Evolutionary conservation across 1,284 basidiomycete genomes (phyloP).

Genomic region (Trametes polyzona): DNA sequence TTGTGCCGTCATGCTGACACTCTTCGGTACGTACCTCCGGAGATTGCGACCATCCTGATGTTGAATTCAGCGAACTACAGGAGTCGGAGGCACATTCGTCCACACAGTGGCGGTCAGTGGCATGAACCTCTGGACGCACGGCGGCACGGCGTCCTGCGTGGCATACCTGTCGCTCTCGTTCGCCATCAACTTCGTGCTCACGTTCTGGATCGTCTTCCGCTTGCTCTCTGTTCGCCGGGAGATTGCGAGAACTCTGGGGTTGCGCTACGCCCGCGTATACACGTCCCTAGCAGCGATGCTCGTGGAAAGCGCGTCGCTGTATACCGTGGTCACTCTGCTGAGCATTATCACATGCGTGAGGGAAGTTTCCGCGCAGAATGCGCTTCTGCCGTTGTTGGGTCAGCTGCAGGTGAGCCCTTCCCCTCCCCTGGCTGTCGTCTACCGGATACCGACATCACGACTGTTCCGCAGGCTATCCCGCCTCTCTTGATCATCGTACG

Average conservation of each 20-base stretch:
- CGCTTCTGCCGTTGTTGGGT: conserved; percentile 40
- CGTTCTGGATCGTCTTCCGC: conserved; percentile 32
- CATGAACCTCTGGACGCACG: conserved; percentile 29
- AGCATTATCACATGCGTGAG: conserved; percentile 36
- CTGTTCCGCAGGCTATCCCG: conserved; percentile 33
- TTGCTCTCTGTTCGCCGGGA: conserved; percentile 19
- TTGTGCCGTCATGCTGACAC: conserved; percentile 6
- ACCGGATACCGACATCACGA: background rate
- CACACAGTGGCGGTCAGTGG: conserved; percentile 27
- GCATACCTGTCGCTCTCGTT: conserved; percentile 38
- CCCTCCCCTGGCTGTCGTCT: background rate
- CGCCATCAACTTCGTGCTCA: conserved; percentile 34
- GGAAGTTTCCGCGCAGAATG: conserved; percentile 36
- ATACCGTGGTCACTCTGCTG: conserved; percentile 34
- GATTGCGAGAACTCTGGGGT: background rate
- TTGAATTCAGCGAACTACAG: conserved; percentile 14
- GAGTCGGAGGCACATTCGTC: conserved; percentile 31
- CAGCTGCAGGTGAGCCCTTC: conserved; percentile 39
- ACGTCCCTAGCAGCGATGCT: conserved; percentile 30
- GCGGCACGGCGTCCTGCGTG: conserved; percentile 28
- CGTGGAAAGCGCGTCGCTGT: conserved; percentile 36
- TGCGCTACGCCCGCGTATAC: conserved; percentile 12
- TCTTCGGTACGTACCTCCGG: conserved; percentile 22
- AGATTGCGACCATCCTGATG: background rate
- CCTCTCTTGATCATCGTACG: conserved; percentile 42